A percentile compares a stretch with the other conserved stretches of the same genome.
Evolutionary conservation across 805 yeast species (phyloP).

Genomic region (Pichia heedii): DNA sequence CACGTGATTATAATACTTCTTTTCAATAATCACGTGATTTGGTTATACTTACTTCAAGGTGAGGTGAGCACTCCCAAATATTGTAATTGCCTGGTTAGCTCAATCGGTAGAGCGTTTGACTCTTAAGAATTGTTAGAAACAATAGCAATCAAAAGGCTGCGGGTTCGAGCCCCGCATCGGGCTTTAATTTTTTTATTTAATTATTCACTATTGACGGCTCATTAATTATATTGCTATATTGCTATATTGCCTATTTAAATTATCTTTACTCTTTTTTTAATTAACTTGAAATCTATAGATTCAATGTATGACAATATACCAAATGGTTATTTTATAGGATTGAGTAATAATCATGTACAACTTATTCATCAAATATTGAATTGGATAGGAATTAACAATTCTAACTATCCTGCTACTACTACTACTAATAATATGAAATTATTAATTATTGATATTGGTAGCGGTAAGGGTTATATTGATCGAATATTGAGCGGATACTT

Average conservation of each 20-base stretch:
- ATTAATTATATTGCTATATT: too few species aligned
- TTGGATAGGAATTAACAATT: not conserved
- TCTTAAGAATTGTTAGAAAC: conserved; percentile 2
- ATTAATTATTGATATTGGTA: conserved; percentile 21
- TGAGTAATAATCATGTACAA: not conserved
- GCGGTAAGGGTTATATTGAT: conserved; percentile 26
- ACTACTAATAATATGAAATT: too few species aligned
- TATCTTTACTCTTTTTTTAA: too few species aligned
- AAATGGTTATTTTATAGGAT: conserved; percentile 4
- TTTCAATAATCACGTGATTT: too few species aligned
- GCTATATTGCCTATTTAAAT: too few species aligned
- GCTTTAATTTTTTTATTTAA: conserved; percentile 4
- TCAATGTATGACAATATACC: conserved; percentile 1
- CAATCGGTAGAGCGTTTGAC: conserved; percentile 13
- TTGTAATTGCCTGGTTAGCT: conserved; percentile 9
- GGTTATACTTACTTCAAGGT: too few species aligned
- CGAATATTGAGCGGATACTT: conserved; percentile 17
- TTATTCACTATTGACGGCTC: too few species aligned
- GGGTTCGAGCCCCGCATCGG: conserved; percentile 13
- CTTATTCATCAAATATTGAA: not conserved
- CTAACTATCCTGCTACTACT: too few species aligned
- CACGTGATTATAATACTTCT: too few species aligned
- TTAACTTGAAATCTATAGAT: too few species aligned
- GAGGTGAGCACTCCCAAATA: too few species aligned
- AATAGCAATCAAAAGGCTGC: conserved; percentile 11